These are phyloP conservation scores for Panicum hallii DNA, from an alignment of 202 grass and related monocot species.

Conservation along the genomic window DNA sequence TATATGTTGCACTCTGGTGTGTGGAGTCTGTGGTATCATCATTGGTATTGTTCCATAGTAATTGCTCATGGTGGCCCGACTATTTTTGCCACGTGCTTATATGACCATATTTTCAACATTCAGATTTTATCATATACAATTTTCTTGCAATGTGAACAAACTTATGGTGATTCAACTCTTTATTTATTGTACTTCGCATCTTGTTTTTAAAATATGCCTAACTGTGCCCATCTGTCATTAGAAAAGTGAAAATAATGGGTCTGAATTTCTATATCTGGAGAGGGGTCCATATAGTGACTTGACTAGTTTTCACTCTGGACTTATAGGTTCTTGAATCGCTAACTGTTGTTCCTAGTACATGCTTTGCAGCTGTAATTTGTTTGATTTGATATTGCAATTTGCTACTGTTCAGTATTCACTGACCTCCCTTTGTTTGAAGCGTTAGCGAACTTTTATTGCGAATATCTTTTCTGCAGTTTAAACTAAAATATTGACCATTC, in stretches of 20 bases:
- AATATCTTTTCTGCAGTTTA: slow-evolving; percentile 16
- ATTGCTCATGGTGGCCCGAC: neutral
- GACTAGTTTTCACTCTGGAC: neutral
- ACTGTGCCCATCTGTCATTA: neutral
- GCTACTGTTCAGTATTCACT: slow-evolving; percentile 20
- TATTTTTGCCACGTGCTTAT: neutral
- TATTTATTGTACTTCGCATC: neutral
- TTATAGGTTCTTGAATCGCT: neutral
- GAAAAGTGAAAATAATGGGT: neutral
- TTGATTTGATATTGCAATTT: slow-evolving; percentile 10
- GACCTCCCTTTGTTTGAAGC: slow-evolving; percentile 1
- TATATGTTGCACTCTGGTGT: neutral
- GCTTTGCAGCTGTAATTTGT: neutral
- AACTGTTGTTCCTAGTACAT: neutral
- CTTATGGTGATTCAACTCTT: slow-evolving; percentile 4
- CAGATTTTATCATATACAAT: neutral
- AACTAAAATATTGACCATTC: slow-evolving; percentile 37
- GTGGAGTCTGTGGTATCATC: neutral
- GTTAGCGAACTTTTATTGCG: slow-evolving; percentile 3
- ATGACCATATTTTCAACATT: slow-evolving; percentile 24
- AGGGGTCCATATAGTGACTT: neutral
- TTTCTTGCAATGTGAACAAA: neutral
- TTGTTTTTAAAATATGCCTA: slow-evolving; percentile 13
- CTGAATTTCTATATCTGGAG: neutral
- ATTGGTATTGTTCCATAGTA: neutral